These are phyloP conservation scores for Astrocystis sublimbata DNA, from an alignment of 495 filamentous ascomycete species.

Conservation along the genomic window DNA sequence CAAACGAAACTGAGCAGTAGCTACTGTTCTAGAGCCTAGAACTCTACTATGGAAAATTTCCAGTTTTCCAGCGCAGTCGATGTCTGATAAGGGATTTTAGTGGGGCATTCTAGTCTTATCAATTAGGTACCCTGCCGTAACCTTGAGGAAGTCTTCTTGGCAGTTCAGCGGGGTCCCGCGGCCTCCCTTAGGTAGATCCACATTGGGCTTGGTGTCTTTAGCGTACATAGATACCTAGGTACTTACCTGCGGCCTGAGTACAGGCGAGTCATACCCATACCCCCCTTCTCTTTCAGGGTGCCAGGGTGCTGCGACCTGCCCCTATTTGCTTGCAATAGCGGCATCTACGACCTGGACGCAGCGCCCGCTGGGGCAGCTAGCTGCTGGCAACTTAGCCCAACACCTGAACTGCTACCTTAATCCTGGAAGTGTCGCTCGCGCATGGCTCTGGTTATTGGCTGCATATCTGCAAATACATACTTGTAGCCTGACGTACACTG, in stretches of 20 bases:
- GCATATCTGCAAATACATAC: slow-evolving; percentile 3
- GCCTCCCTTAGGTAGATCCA: too few relatives aligned
- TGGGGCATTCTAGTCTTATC: background rate
- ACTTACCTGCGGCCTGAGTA: background rate
- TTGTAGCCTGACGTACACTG: background rate
- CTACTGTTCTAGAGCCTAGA: background rate
- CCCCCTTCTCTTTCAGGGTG: too few relatives aligned
- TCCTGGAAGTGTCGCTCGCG: background rate
- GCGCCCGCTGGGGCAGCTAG: too few relatives aligned
- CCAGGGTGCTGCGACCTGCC: too few relatives aligned
- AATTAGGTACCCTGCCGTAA: too few relatives aligned
- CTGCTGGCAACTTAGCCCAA: too few relatives aligned
- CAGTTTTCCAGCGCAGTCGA: background rate
- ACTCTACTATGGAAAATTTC: slow-evolving; percentile 8
- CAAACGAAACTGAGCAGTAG: background rate
- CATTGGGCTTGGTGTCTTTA: background rate
- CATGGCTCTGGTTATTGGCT: slow-evolving; percentile 4
- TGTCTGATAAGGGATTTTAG: slow-evolving; percentile 6
- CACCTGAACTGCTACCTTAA: background rate
- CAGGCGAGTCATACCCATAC: too few relatives aligned
- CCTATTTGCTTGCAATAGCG: too few relatives aligned
- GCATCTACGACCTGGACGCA: too few relatives aligned
- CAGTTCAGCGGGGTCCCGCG: too few relatives aligned
- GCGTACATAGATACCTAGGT: background rate
- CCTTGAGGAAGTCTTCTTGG: too few relatives aligned